Percentiles rank a stretch among this genome's conserved stretches.
Conservation (phyloP, 345 rosid genomes). For the Hibiscus trionum region DNA sequence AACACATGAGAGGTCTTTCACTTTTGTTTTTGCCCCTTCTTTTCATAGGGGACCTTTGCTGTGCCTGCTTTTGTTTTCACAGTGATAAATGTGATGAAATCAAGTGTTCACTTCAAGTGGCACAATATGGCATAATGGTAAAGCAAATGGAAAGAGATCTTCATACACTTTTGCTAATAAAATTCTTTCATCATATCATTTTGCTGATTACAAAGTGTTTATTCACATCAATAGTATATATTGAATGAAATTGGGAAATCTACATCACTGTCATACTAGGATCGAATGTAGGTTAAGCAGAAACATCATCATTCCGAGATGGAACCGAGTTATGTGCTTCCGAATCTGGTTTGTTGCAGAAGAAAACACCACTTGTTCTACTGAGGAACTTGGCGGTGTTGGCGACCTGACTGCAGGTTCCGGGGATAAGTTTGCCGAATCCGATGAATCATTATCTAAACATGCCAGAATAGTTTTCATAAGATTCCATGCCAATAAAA, state of each 20-base stretch:
- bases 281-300: neutral
- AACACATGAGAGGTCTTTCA: neutral
- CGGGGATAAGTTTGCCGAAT: slow-evolving; percentile 9
- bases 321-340: slow-evolving; percentile 17
- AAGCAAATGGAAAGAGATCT: neutral
- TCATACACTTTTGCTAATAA: neutral
- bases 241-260: neutral
- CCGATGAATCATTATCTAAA: slow-evolving; percentile 13
- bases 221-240: neutral
- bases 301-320: slow-evolving; percentile 10
- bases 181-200: neutral
- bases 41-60: neutral
- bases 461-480: slow-evolving; percentile 18
- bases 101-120: neutral
- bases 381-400: slow-evolving; percentile 8
- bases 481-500: neutral
- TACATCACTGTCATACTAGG: neutral
- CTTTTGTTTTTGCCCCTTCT: neutral
- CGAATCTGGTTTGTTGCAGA: slow-evolving; percentile 10
- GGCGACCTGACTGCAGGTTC: slow-evolving; percentile 15
- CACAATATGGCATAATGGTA: neutral
- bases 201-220: neutral
- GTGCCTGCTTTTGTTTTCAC: slow-evolving; percentile 7
- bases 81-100: neutral
- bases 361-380: slow-evolving; percentile 4